These are phyloP conservation scores for Scenedesmus sp. DNA, from an alignment of 163 green algal genomes.

Conservation along the genomic window DNA sequence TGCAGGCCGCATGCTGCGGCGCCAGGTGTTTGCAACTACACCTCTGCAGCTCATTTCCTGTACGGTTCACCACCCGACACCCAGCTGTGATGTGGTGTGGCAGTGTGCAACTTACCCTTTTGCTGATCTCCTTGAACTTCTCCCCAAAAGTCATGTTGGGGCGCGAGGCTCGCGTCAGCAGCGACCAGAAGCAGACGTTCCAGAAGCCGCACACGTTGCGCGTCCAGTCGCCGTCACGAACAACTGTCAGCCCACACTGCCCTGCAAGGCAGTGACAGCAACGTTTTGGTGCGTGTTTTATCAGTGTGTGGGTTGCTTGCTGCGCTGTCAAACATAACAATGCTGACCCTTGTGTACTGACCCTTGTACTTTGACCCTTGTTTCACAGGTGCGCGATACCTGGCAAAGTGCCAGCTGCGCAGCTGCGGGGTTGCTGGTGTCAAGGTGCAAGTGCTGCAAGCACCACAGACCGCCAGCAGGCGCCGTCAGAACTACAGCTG, in stretches of 20 bases:
- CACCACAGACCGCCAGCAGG: background rate
- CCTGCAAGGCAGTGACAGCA: conserved; percentile 3
- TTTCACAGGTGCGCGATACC: no score
- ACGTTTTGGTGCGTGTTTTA: no score
- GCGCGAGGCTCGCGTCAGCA: background rate
- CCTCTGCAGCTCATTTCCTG: no score
- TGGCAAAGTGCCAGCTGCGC: no score
- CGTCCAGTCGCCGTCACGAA: conserved; percentile 33
- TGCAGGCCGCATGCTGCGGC: no score
- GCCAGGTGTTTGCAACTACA: no score
- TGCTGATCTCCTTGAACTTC: background rate
- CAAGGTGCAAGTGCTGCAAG: background rate
- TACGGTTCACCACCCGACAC: no score
- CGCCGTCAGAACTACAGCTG: background rate
- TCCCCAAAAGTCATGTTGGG: background rate
- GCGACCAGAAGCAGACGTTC: conserved; percentile 21
- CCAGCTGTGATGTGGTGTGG: no score
- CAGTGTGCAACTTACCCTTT: background rate
- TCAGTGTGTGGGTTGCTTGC: no score
- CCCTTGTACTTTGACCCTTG: no score
- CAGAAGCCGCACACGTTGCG: conserved; percentile 44
- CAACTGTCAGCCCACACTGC: background rate
- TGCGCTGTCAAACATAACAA: no score
- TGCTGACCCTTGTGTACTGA: no score
- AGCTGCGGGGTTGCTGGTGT: background rate